Conservation (phyloP, 768 basidiomycete genomes). For the Dacryopinax spathularia region DNA sequence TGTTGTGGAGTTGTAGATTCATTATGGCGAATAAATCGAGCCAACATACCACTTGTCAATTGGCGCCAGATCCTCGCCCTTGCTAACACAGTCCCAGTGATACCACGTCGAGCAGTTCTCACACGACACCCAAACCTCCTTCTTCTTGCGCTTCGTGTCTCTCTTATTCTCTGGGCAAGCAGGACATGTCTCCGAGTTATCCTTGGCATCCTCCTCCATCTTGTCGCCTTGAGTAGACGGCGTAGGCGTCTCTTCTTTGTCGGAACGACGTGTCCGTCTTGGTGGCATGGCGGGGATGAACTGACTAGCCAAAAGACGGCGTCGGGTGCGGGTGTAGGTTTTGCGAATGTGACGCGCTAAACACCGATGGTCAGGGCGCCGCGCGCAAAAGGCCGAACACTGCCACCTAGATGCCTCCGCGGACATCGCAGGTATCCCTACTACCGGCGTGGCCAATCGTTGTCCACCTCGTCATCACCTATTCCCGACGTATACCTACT, state of each 20-base stretch:
- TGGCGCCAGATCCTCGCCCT: slow-evolving; percentile 45
- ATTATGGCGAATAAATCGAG: slow-evolving; percentile 2
- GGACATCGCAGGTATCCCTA: no score
- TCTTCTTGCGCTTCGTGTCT: slow-evolving; percentile 22
- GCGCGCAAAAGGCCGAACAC: background rate
- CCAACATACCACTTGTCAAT: slow-evolving; percentile 63
- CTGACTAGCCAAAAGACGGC: background rate
- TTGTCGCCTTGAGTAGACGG: background rate
- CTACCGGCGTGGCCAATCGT: no score
- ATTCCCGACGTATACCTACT: background rate
- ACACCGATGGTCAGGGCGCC: background rate
- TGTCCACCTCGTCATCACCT: background rate
- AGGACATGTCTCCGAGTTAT: background rate
- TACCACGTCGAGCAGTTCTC: slow-evolving; percentile 72
- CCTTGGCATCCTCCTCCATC: background rate
- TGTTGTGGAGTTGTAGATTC: slow-evolving; percentile 18
- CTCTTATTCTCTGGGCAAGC: background rate
- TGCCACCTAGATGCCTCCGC: slow-evolving; percentile 1
- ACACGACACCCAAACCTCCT: slow-evolving; percentile 72
- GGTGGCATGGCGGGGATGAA: slow-evolving; percentile 1
- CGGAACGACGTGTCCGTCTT: background rate
- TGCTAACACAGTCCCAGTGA: slow-evolving; percentile 68
- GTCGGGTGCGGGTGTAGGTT: no score
- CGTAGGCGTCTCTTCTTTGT: background rate
- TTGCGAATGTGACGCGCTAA: no score